Evolutionary conservation across 2,329 filamentous ascomycete species (phyloP), one percentile per base, ranked within the genome.

Genomic region (Uncinocarpus reesii): DNA sequence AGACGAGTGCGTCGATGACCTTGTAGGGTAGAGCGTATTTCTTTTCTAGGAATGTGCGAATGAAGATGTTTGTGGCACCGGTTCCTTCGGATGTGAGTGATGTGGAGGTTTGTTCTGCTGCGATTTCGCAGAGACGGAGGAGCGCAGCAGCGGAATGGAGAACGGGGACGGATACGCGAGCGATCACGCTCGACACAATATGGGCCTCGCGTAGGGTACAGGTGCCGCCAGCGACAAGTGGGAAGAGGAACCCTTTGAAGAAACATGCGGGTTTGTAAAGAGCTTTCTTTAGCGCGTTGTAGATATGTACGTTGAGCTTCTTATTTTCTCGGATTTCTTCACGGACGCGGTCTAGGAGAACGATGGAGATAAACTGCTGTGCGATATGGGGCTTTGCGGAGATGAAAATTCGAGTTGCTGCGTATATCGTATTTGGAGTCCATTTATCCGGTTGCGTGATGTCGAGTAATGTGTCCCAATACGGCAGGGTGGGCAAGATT

Each of bases 241-340:
- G 92, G 62, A 96, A 96, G 13, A 98, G 74, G 57, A 98, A 80
- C 3, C 89, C 92, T 66, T 95, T 95, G 77, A 98, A 98, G 69
- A 94, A 98, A 15, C 89, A 88, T 0, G 86, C 83, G 5, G 92
- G 92, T 65, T 95, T 94, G 73, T 95, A 95, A 11, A 95, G 75
- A 6, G 80, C 80, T 64, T 95, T 95, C 70, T 95, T 95, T 49
- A 98, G 73, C 0, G 87, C 79, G 59, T 93, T 90, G 76, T 95
- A 98, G 6, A 96, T 74, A 65, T 98, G 92, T 0, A 95, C 83
- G 60, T 95, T 95, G 50, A 98, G 75, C 65, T 95, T 95, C 68
- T 92, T 92, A 54, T 82, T 88, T 66, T 98, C 88, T 62, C 83
- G 81, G 52, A 98, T 96, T 59, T 96, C 86, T 59, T 95, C 85